Conservation (phyloP, 2,329 filamentous ascomycete species). For the Botrytis hyacinthi region DNA sequence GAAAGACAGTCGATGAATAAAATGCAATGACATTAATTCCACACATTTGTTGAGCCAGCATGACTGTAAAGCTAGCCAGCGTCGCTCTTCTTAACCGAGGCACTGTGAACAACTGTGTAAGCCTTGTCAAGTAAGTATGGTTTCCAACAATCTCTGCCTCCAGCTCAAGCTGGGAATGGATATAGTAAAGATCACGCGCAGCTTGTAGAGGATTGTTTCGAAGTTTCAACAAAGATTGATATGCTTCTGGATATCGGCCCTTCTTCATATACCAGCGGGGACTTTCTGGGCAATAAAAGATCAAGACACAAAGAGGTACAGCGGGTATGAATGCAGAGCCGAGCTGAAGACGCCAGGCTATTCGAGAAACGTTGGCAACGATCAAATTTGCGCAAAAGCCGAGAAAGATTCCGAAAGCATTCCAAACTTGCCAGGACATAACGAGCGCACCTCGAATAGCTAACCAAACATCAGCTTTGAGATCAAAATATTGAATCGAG, state of each 20-base stretch:
- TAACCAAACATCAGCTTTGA: neutral
- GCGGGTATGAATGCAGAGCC: slow-evolving; percentile 65
- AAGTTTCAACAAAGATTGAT: slow-evolving; percentile 53
- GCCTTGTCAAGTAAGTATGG: slow-evolving; percentile 48
- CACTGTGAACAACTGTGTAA: slow-evolving; percentile 66
- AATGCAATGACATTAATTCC: slow-evolving; percentile 62
- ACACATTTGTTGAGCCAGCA: slow-evolving; percentile 42
- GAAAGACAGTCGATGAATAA: slow-evolving; percentile 67
- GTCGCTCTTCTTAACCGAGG: slow-evolving; percentile 70
- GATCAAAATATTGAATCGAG: too few species aligned
- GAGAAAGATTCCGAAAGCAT: slow-evolving; percentile 64
- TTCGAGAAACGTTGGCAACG: slow-evolving; percentile 55
- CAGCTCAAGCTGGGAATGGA: slow-evolving; percentile 50
- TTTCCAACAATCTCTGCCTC: slow-evolving; percentile 41
- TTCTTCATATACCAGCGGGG: slow-evolving; percentile 67
- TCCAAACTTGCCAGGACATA: slow-evolving; percentile 52
- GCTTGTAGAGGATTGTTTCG: slow-evolving; percentile 59
- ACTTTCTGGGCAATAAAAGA: slow-evolving; percentile 63
- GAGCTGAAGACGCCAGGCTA: slow-evolving; percentile 63
- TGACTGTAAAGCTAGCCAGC: slow-evolving; percentile 73
- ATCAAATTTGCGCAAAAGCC: slow-evolving; percentile 64
- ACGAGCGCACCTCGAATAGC: slow-evolving; percentile 52
- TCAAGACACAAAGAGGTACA: slow-evolving; percentile 54
- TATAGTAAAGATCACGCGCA: slow-evolving; percentile 61
- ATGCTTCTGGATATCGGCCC: slow-evolving; percentile 53